Base-by-base conservation (phyloP, 2,329 filamentous ascomycete genomes). In the Sporothrix curviconia region DNA sequence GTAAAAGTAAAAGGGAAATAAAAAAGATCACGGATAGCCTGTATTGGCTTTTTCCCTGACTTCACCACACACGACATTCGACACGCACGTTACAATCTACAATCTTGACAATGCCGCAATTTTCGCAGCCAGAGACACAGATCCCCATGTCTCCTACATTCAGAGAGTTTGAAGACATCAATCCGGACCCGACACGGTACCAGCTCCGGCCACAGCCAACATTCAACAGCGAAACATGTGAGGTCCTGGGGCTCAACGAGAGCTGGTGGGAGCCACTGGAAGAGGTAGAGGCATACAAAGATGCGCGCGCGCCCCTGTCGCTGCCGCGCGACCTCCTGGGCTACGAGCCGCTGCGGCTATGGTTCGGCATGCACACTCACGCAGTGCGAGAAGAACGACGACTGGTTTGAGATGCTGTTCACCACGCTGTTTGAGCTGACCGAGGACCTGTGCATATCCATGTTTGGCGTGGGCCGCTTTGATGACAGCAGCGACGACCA, bases 321-420 rank as follows among this genome's bases (percentile, higher is more conserved):
- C 25, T 62, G 8, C 32, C 36, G 12, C 28, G 11, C 15, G 59
- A 61, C 39, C 56, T 66, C 3, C 32, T 36, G 2, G 50, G 43
- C 17, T 62, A 61, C 57, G 17, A 8, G n/a, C 69, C 68, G 9
- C 56, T 62, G 34, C 62, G 59, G 30, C 30, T 67, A 22, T 22
- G 43, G n/a, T 66, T 70, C 28, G 28, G 25, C 0, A 52, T 58
- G 34, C 42, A 12, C 65, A 65, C 57, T 55, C 59, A 8, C 19
- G 36, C 37, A 12, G 2, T 17, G 36, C 39, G 28, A 4, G 65
- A 67, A 49, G 17, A 58, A 37, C 32, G 61, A 63, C 30, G 61
- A 52, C 5, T 70, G 68, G 67, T 69, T 64, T 43, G 62, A 64
- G 56, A 53, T 53, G 28, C 51, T 67, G 56, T 71, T 69, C 46